phyloP scores from a whole-genome alignment of 768 basidiomycete species.

The Tremella fuciformis region DNA sequence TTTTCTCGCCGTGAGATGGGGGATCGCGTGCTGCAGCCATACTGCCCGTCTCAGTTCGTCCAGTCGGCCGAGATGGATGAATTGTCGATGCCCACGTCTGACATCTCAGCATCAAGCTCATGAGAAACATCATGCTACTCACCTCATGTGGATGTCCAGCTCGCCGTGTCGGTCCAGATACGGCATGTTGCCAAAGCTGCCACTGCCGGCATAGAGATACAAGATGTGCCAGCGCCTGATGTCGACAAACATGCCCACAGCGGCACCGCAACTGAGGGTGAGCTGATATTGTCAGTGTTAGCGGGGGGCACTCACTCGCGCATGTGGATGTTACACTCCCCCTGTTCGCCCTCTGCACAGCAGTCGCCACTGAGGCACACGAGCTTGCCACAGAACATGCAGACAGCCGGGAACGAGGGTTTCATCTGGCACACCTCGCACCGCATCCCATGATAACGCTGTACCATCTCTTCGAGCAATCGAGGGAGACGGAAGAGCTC shows the following conservation, averaged over 20 bases:
- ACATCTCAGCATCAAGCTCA: slow-evolving; percentile 1
- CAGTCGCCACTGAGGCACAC: slow-evolving; percentile 91
- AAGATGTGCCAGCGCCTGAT: slow-evolving; percentile 87
- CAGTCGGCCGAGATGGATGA: slow-evolving; percentile 76
- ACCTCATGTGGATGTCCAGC: slow-evolving; percentile 88
- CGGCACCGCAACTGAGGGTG: slow-evolving; percentile 73
- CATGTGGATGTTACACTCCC: slow-evolving; percentile 94
- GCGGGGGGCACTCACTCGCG: slow-evolving; percentile 72
- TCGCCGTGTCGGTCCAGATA: slow-evolving; percentile 95
- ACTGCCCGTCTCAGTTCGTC: slow-evolving; percentile 79
- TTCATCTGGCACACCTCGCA: slow-evolving; percentile 75
- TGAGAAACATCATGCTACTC: slow-evolving; percentile 14
- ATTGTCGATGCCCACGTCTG: slow-evolving; percentile 85
- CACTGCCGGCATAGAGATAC: slow-evolving; percentile 81
- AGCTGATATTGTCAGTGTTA: background rate
- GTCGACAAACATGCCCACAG: slow-evolving; percentile 82
- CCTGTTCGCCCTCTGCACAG: slow-evolving; percentile 67
- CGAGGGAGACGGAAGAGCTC: slow-evolving; percentile 76
- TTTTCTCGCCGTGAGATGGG: slow-evolving; percentile 82
- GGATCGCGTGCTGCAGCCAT: slow-evolving; percentile 87
- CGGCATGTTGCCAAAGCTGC: slow-evolving; percentile 82
- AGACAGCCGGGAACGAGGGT: slow-evolving; percentile 83
- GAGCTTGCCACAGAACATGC: slow-evolving; percentile 80
- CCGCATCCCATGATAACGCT: slow-evolving; percentile 66
- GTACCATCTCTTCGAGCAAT: slow-evolving; percentile 77